phyloP scores from a whole-genome alignment of 1,139 yeast genomes.

The Wickerhamiella pararugosa region DNA sequence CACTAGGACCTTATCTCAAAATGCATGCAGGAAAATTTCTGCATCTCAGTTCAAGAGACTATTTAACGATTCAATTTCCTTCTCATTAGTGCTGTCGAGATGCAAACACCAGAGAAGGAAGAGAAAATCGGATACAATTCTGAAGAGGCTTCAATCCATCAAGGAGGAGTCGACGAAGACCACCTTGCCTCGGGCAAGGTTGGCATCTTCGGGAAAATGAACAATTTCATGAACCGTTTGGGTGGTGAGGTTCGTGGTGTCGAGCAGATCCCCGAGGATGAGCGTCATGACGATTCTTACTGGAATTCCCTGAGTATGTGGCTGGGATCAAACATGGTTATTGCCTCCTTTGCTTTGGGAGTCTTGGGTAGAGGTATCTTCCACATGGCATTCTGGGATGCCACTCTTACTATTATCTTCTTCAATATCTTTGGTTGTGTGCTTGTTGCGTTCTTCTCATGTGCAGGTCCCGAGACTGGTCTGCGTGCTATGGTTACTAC shows the following conservation, averaged over 20 bases:
- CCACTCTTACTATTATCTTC: constrained; percentile 47
- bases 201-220: constrained; percentile 6
- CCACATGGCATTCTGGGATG: constrained; percentile 48
- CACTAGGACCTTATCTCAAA: too few relatives aligned
- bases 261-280: constrained; percentile 52
- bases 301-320: constrained; percentile 77
- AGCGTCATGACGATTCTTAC: constrained; percentile 45
- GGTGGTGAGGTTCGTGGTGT: constrained; percentile 50
- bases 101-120: neutral
- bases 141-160: neutral
- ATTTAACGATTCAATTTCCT: neutral
- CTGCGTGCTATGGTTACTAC: constrained; percentile 79
- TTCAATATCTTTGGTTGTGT: constrained; percentile 57
- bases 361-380: constrained; percentile 48
- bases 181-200: neutral
- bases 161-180: neutral
- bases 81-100: neutral
- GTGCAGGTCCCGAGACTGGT: constrained; percentile 75
- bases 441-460: constrained; percentile 71
- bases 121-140: neutral
- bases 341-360: constrained; percentile 73
- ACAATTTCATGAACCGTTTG: constrained; percentile 12
- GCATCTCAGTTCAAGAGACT: neutral
- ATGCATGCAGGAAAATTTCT: too few relatives aligned
- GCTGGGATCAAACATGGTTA: constrained; percentile 82